Conservation (phyloP, 2,329 filamentous ascomycete species). For the Penicillium janthinellum region DNA sequence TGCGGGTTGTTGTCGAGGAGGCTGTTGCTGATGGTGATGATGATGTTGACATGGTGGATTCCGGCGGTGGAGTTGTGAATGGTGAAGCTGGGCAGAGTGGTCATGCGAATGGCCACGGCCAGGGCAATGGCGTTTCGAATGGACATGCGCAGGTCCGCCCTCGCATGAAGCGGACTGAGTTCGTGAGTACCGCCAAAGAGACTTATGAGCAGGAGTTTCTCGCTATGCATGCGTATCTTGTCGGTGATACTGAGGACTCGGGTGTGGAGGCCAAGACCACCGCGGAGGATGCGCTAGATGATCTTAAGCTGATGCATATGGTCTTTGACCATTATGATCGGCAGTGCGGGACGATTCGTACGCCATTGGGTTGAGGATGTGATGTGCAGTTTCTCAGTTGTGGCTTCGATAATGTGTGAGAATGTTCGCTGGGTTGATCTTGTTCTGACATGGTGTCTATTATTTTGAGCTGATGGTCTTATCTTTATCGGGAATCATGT, state of each 20-base stretch:
- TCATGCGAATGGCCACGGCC: slow-evolving; percentile 1
- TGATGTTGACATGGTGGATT: slow-evolving; percentile 21
- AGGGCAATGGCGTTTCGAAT: neutral
- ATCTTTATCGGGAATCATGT: neutral
- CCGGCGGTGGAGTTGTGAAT: neutral
- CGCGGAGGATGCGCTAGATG: slow-evolving; percentile 39
- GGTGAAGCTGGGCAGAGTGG: neutral
- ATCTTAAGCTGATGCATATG: slow-evolving; percentile 38
- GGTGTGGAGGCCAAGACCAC: slow-evolving; percentile 35
- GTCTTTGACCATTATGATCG: slow-evolving; percentile 42
- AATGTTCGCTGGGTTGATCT: neutral
- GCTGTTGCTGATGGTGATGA: slow-evolving; percentile 12
- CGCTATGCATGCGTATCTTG: slow-evolving; percentile 40
- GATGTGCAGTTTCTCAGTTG: neutral
- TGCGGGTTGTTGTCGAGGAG: slow-evolving; percentile 48
- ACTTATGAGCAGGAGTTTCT: slow-evolving; percentile 40
- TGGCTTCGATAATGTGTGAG: neutral
- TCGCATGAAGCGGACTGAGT: slow-evolving; percentile 29
- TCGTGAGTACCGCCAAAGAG: slow-evolving; percentile 39
- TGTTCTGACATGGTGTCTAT: neutral
- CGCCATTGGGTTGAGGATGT: slow-evolving; percentile 31
- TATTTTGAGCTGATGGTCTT: neutral
- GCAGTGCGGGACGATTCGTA: slow-evolving; percentile 39
- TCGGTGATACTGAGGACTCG: slow-evolving; percentile 22
- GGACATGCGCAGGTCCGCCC: neutral